Evolutionary conservation across 2,329 filamentous ascomycete species (phyloP).

Genomic region (Myrmaecium sp.): DNA sequence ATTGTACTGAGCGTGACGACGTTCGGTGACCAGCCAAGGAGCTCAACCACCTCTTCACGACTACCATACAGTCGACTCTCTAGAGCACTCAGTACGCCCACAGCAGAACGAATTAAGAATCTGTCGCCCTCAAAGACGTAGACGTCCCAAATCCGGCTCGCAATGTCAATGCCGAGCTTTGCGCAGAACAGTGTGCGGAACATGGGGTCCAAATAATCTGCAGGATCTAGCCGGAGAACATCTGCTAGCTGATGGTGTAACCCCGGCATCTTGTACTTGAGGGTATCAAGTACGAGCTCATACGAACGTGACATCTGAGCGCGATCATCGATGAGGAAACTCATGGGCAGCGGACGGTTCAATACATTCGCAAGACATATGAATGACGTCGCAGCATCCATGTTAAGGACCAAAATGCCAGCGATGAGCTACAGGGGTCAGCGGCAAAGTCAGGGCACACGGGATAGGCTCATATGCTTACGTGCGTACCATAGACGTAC

Average conservation of each 20-base stretch:
- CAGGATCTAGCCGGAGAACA: slow-evolving; percentile 22
- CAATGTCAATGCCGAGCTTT: slow-evolving; percentile 52
- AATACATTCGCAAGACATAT: slow-evolving; percentile 59
- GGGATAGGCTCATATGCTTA: slow-evolving; percentile 28
- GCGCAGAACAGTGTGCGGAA: slow-evolving; percentile 45
- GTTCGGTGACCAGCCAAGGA: slow-evolving; percentile 29
- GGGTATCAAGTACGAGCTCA: slow-evolving; percentile 48
- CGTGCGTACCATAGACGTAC: slow-evolving; percentile 58
- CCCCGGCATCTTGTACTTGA: slow-evolving; percentile 45
- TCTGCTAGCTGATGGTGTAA: slow-evolving; percentile 48
- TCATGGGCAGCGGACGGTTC: slow-evolving; percentile 57
- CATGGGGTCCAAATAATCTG: slow-evolving; percentile 40
- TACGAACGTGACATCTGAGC: slow-evolving; percentile 54
- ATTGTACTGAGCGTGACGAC: too few relatives aligned
- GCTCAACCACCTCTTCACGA: slow-evolving; percentile 25
- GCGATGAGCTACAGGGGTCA: slow-evolving; percentile 42
- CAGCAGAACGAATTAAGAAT: slow-evolving; percentile 51
- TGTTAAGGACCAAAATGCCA: slow-evolving; percentile 55
- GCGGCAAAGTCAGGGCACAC: background rate
- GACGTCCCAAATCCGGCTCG: slow-evolving; percentile 61
- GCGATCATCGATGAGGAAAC: slow-evolving; percentile 55
- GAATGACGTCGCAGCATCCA: slow-evolving; percentile 49
- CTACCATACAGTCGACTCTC: slow-evolving; percentile 34
- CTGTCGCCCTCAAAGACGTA: slow-evolving; percentile 70
- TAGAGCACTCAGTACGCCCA: slow-evolving; percentile 42